phyloP scores from a whole-genome alignment of 495 filamentous ascomycete species.

The Penicillium steckii region DNA sequence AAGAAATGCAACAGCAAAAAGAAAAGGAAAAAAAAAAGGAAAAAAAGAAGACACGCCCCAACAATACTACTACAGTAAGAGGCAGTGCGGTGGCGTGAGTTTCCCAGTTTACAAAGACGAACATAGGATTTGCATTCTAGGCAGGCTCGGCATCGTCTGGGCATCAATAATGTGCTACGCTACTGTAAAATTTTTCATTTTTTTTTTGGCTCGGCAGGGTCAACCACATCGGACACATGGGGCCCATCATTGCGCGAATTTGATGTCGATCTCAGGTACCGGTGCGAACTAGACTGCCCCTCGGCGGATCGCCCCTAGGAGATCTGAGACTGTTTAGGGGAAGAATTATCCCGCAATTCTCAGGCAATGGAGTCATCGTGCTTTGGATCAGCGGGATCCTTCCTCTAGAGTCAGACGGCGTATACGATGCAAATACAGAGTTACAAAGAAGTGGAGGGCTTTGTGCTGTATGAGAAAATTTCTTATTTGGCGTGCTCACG shows the following conservation, averaged over 20 bases:
- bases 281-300: slow-evolving; percentile 5
- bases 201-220: slow-evolving; percentile 6
- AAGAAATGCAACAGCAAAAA: background rate
- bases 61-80: no score
- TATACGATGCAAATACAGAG: background rate
- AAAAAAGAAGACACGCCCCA: no score
- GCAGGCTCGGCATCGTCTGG: slow-evolving; percentile 5
- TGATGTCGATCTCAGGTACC: slow-evolving; percentile 25
- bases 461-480: background rate
- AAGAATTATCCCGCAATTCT: slow-evolving; percentile 25
- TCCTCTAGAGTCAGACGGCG: background rate
- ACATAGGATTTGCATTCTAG: background rate
- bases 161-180: slow-evolving; percentile 3
- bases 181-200: no score
- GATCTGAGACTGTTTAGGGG: slow-evolving; percentile 3
- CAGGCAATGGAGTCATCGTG: slow-evolving; percentile 22
- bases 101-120: background rate
- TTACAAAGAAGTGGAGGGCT: background rate
- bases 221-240: background rate
- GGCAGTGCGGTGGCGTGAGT: background rate
- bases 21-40: background rate
- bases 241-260: slow-evolving; percentile 17
- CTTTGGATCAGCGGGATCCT: slow-evolving; percentile 14
- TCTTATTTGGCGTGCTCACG: slow-evolving; percentile 7
- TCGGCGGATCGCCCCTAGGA: slow-evolving; percentile 15